Conservation (phyloP, 495 filamentous ascomycete species). For the Letharia lupina region DNA sequence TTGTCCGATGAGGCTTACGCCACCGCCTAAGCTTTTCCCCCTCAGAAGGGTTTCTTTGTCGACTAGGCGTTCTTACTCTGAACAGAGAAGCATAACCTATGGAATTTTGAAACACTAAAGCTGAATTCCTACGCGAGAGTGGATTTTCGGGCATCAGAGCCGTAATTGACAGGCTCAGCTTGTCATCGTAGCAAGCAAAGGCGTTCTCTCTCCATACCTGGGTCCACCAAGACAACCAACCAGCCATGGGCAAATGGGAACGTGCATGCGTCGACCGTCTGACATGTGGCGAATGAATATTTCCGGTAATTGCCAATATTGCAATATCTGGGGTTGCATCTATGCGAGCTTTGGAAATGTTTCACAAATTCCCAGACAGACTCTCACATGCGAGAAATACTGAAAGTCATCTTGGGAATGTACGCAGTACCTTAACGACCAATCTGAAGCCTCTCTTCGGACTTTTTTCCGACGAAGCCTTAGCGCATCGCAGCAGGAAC, state of each 20-base stretch:
- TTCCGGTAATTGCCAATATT: neutral
- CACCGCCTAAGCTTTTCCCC: conserved; percentile 15
- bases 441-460: neutral
- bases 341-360: neutral
- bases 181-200: neutral
- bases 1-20: conserved; percentile 5
- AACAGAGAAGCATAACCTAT: neutral
- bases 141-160: neutral
- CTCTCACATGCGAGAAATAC: neutral
- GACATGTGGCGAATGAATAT: neutral
- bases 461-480: neutral
- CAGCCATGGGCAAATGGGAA: neutral
- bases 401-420: neutral
- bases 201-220: neutral
- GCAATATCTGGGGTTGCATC: neutral
- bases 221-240: neutral
- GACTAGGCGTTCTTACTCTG: neutral
- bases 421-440: neutral
- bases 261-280: neutral
- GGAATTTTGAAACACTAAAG: neutral
- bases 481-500: neutral
- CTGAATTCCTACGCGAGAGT: neutral
- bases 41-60: neutral
- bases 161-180: neutral
- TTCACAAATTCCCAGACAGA: neutral